Evolutionary conservation across 2,329 filamentous ascomycete genomes (phyloP), one percentile per base, ranked within the genome.

Genomic region (Pseudovirgaria hyperparasitica): DNA sequence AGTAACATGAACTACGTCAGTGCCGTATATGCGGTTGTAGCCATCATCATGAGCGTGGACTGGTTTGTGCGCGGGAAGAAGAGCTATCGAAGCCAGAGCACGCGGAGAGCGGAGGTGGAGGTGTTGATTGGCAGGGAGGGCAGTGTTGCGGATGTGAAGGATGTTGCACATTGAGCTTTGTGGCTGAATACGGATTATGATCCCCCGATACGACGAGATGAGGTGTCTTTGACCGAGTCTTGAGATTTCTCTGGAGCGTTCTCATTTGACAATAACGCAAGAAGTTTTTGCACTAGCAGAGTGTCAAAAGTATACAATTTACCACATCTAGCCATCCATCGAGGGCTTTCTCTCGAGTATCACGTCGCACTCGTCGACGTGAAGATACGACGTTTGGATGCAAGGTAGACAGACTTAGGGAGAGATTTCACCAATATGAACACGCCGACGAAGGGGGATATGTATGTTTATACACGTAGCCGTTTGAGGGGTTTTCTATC

Each of bases 1-100:
- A 33, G 41, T n/a, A 49, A 46, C 22, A 51, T 52, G 48, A 51
- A 49, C 16, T 45, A 36, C 11, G 37, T 42, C 11, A 31, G 25
- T n/a, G 38, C 32, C 7, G 43, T 45, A 22, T 33, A 33, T 14
- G 46, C 35, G 0, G 39, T 49, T 6, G 40, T 52, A 6, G 35
- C 39, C 11, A 30, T 32, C 2, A 42, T 52, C 13, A 47, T 49
- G 11, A 36, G 34, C 7, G 25, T 39, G 9, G 48, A 52, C 25
- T 52, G 48, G 45, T 5, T 47, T 5, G 21, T 40, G 2, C 35
- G 48, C 13, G 48, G 45, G 1, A 31, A 38, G 5, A 48, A 48
- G 40, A 45, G 37, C 18, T 52, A 48, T 22, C 36, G 46, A 26
- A 46, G 46, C 4, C 40, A 38, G 16, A 38, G 38, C 2, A 42